Evolutionary conservation across 495 filamentous ascomycete genomes (phyloP).

Genomic region (Podospora appendiculata): DNA sequence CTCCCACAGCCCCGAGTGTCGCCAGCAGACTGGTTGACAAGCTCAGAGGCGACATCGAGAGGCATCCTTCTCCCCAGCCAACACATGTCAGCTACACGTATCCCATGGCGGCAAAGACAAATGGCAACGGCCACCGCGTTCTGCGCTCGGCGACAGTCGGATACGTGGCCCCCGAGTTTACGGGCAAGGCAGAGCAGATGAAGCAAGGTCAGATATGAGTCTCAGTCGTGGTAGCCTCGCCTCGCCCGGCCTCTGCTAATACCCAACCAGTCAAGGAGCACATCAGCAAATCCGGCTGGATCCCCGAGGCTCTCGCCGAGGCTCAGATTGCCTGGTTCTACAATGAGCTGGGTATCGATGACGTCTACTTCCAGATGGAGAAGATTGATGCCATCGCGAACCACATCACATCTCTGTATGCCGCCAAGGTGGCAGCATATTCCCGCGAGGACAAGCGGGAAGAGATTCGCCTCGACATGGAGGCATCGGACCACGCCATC

Average conservation of each 20-base stretch:
- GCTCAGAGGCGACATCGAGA: conserved; percentile 19
- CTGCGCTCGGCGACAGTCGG: conserved; percentile 87
- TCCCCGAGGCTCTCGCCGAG: conserved; percentile 74
- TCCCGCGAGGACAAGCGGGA: conserved; percentile 88
- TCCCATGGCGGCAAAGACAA: conserved; percentile 50
- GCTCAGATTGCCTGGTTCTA: conserved; percentile 94
- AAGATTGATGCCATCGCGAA: conserved; percentile 78
- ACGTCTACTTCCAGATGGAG: conserved; percentile 97
- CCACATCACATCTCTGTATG: conserved; percentile 92
- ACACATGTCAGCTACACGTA: conserved; percentile 67
- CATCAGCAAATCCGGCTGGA: conserved; percentile 56
- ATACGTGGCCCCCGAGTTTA: conserved; percentile 91
- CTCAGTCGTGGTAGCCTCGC: neutral
- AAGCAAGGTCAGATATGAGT: conserved; percentile 55
- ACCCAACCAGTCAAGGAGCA: conserved; percentile 27
- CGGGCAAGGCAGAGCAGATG: conserved; percentile 93
- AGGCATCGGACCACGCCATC: conserved; percentile 88
- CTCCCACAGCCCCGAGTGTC: conserved; percentile 11
- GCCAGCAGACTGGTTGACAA: conserved; percentile 29
- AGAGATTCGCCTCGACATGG: conserved; percentile 93
- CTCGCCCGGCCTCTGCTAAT: conserved; percentile 15
- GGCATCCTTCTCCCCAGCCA: conserved; percentile 80
- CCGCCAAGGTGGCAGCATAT: conserved; percentile 92
- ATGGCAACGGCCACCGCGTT: conserved; percentile 51
- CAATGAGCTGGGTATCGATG: conserved; percentile 92